phyloP scores from a whole-genome alignment of 768 basidiomycete species.

The Russula foetens region DNA sequence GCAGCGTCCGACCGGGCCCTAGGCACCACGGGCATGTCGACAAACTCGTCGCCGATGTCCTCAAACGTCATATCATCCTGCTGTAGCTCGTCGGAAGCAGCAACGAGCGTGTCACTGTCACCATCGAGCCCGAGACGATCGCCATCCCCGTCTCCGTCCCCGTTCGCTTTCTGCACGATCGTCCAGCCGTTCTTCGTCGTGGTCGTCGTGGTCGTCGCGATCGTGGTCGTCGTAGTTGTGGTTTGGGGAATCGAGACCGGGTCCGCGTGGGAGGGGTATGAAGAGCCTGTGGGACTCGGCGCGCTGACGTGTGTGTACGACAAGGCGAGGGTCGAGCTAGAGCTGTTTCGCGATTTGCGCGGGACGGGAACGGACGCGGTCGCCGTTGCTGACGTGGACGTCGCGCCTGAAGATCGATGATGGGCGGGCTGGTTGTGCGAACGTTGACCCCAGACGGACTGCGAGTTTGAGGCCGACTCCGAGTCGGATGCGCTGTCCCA shows the following conservation, averaged over 20 bases:
- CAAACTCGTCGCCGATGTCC: slow-evolving; percentile 14
- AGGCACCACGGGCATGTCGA: slow-evolving; percentile 13
- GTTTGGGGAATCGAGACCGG: background rate
- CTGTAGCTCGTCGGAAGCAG: background rate
- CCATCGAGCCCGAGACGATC: background rate
- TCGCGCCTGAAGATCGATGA: background rate
- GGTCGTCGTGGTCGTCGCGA: background rate
- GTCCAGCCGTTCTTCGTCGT: slow-evolving; percentile 19
- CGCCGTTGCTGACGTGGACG: slow-evolving; percentile 5
- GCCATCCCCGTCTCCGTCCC: background rate
- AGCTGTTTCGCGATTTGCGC: slow-evolving; percentile 13
- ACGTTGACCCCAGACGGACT: slow-evolving; percentile 13
- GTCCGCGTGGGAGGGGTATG: slow-evolving; percentile 14
- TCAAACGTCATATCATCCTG: slow-evolving; percentile 6
- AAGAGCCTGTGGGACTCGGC: slow-evolving; percentile 17
- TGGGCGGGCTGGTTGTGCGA: slow-evolving; percentile 6
- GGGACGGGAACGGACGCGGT: slow-evolving; percentile 19
- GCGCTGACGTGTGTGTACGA: slow-evolving; percentile 21
- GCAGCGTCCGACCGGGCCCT: background rate
- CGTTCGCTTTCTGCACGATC: slow-evolving; percentile 10
- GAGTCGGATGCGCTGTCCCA: slow-evolving; percentile 31
- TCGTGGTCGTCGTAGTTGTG: slow-evolving; percentile 1
- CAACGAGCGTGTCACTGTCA: background rate
- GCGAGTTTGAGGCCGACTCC: slow-evolving; percentile 15
- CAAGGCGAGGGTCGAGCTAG: slow-evolving; percentile 20